Conservation (phyloP, 495 filamentous ascomycete species). For the Stereocaulon alpinum region DNA sequence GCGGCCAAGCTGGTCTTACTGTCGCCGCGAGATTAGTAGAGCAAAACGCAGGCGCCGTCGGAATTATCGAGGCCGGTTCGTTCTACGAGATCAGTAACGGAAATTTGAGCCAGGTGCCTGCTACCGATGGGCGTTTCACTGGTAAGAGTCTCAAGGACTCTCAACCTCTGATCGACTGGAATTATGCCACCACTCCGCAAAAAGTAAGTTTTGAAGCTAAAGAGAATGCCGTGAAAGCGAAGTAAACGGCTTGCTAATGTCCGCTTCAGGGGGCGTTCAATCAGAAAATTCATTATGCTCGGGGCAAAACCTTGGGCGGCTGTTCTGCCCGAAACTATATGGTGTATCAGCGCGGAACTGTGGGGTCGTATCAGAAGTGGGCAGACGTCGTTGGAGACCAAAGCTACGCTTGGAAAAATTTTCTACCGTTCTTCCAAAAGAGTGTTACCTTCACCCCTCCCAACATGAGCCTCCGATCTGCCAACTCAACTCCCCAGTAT, state of each 20-base stretch:
- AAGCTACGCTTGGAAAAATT: slow-evolving; percentile 41
- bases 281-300: slow-evolving; percentile 29
- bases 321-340: slow-evolving; percentile 22
- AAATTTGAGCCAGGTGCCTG: slow-evolving; percentile 33
- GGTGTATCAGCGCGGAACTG: slow-evolving; percentile 28
- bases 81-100: slow-evolving; percentile 40
- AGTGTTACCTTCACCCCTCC: slow-evolving; percentile 44
- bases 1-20: slow-evolving; percentile 31
- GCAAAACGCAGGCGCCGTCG: slow-evolving; percentile 26
- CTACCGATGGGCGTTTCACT: slow-evolving; percentile 14
- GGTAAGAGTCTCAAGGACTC: slow-evolving; percentile 14
- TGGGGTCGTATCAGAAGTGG: slow-evolving; percentile 41
- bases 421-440: slow-evolving; percentile 46
- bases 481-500: slow-evolving; percentile 40
- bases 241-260: too few species aligned
- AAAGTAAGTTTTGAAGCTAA: too few species aligned
- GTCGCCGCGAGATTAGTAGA: slow-evolving; percentile 32
- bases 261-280: slow-evolving; percentile 27
- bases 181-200: slow-evolving; percentile 32
- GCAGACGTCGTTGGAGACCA: slow-evolving; percentile 46
- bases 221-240: too few species aligned
- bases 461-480: slow-evolving; percentile 23
- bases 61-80: slow-evolving; percentile 47
- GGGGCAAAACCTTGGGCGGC: slow-evolving; percentile 21
- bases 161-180: slow-evolving; percentile 38